These are phyloP conservation scores for Polytrichum commune DNA, from an alignment of 225 moss, liverwort and hornwort genomes.

Conservation along the genomic window DNA sequence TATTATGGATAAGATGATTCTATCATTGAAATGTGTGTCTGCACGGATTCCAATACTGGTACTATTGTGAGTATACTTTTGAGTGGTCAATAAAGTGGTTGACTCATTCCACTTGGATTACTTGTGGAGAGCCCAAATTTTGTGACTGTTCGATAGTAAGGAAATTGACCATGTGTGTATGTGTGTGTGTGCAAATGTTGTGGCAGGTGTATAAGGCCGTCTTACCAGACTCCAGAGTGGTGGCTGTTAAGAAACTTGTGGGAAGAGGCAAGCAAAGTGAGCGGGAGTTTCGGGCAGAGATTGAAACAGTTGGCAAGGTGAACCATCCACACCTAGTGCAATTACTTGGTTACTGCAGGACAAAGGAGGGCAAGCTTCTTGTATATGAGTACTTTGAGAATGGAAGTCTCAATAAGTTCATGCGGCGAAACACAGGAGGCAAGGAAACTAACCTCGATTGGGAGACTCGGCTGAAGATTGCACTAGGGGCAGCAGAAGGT, in stretches of 20 bases:
- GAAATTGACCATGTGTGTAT: too few species aligned
- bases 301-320: slow-evolving; percentile 55
- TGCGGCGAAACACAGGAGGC: slow-evolving; percentile 30
- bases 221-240: slow-evolving; percentile 34
- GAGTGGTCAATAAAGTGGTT: too few species aligned
- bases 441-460: slow-evolving; percentile 34
- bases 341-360: slow-evolving; percentile 50
- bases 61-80: too few species aligned
- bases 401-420: slow-evolving; percentile 49
- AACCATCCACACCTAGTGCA: slow-evolving; percentile 46
- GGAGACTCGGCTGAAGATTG: slow-evolving; percentile 46
- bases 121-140: too few species aligned
- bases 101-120: too few species aligned
- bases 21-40: too few species aligned
- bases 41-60: neutral
- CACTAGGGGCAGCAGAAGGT: slow-evolving; percentile 38
- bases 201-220: slow-evolving; percentile 49
- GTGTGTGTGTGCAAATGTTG: neutral
- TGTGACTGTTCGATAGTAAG: too few species aligned
- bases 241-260: slow-evolving; percentile 48
- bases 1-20: too few species aligned
- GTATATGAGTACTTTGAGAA: slow-evolving; percentile 54
- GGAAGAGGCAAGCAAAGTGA: slow-evolving; percentile 48
- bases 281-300: slow-evolving; percentile 50
- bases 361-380: slow-evolving; percentile 48